Conservation (phyloP, 495 filamentous ascomycete genomes). For the Aspergillus diversus region DNA sequence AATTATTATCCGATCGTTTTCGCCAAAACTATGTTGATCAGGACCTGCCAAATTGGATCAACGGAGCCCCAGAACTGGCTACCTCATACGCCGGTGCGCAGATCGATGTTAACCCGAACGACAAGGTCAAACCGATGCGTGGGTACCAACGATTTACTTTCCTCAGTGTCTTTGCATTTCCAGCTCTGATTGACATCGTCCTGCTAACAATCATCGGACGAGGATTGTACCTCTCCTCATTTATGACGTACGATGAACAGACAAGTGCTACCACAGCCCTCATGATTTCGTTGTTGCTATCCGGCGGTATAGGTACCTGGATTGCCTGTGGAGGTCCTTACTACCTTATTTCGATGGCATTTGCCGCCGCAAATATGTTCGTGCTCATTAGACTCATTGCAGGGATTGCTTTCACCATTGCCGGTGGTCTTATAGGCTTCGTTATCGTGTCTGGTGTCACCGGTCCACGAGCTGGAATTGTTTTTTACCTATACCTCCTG, state of each 20-base stretch:
- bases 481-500: slow-evolving; percentile 55
- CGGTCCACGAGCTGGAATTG: slow-evolving; percentile 45
- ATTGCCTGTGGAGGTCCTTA: slow-evolving; percentile 62
- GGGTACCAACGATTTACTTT: slow-evolving; percentile 59
- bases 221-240: slow-evolving; percentile 60
- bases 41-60: slow-evolving; percentile 56
- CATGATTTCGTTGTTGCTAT: slow-evolving; percentile 60
- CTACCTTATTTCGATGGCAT: slow-evolving; percentile 63
- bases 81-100: slow-evolving; percentile 58
- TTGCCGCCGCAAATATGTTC: slow-evolving; percentile 64
- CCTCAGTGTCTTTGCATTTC: slow-evolving; percentile 63
- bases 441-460: slow-evolving; percentile 46
- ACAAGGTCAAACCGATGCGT: slow-evolving; percentile 47
- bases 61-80: slow-evolving; percentile 53
- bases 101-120: slow-evolving; percentile 57
- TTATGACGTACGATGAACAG: slow-evolving; percentile 54
- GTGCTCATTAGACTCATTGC: slow-evolving; percentile 60
- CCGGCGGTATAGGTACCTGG: slow-evolving; percentile 62
- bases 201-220: slow-evolving; percentile 60
- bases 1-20: slow-evolving; percentile 57
- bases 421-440: slow-evolving; percentile 52
- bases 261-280: slow-evolving; percentile 58
- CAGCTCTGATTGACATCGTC: slow-evolving; percentile 62
- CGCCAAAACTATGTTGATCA: slow-evolving; percentile 52
- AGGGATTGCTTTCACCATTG: slow-evolving; percentile 59